These are phyloP conservation scores for Didymella keratinophila DNA, from an alignment of 2,329 filamentous ascomycete species.

Conservation along the genomic window DNA sequence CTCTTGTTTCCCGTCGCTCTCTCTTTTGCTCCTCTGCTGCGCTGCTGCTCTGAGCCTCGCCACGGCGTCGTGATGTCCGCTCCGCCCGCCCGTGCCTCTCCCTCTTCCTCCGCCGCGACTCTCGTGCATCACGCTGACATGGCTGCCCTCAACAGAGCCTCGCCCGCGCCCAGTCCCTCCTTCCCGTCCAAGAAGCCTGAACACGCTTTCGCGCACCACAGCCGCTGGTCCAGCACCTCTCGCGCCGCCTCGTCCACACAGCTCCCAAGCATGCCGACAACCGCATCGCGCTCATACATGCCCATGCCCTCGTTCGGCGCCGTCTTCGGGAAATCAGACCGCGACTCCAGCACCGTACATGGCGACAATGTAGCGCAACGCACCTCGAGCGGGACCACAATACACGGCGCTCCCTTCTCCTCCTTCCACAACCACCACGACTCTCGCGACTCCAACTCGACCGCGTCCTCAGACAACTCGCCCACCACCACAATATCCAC, in stretches of 20 bases:
- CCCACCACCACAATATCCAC: slow-evolving; percentile 94
- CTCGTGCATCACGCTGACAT: slow-evolving; percentile 45
- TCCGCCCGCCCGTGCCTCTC: background rate
- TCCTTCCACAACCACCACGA: slow-evolving; percentile 68
- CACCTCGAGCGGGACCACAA: slow-evolving; percentile 47
- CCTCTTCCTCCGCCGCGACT: background rate
- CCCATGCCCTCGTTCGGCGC: slow-evolving; percentile 78
- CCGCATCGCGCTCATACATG: slow-evolving; percentile 44
- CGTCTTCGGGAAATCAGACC: slow-evolving; percentile 64
- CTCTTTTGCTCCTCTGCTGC: slow-evolving; percentile 2
- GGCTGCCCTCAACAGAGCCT: slow-evolving; percentile 46
- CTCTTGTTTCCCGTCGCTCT: slow-evolving; percentile 13
- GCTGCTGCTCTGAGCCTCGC: background rate
- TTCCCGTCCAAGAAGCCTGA: slow-evolving; percentile 43
- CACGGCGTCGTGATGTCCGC: background rate
- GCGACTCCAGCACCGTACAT: slow-evolving; percentile 32
- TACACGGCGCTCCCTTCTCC: slow-evolving; percentile 45
- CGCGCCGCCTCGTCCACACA: slow-evolving; percentile 5
- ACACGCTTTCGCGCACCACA: slow-evolving; percentile 26
- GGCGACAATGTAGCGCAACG: slow-evolving; percentile 45
- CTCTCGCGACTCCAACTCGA: slow-evolving; percentile 80
- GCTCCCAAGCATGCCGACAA: slow-evolving; percentile 49
- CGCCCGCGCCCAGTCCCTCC: slow-evolving; percentile 46
- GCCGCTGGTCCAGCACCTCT: slow-evolving; percentile 28
- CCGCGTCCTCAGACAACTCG: slow-evolving; percentile 90